These are phyloP conservation scores for Tetrapisispora phaffii DNA, from an alignment of 805 yeast species.

Conservation along the genomic window DNA sequence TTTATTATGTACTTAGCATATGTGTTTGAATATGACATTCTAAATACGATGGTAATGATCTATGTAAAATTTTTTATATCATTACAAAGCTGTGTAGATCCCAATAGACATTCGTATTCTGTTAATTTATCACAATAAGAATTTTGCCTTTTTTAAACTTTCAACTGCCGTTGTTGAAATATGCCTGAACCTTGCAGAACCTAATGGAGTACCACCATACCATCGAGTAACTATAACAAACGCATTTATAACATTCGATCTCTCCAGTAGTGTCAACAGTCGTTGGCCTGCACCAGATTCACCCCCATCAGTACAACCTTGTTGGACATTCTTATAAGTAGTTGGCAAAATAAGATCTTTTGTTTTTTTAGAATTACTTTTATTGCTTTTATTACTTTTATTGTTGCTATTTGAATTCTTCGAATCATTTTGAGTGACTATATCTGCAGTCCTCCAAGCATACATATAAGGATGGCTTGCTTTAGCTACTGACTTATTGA, in stretches of 20 bases:
- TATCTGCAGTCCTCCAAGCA: conserved; percentile 55
- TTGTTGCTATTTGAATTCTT: not conserved
- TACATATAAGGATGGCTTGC: conserved; percentile 67
- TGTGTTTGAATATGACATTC: no score
- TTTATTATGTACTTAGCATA: no score
- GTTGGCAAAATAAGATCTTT: not conserved
- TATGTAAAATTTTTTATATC: no score
- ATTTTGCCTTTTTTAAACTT: conserved; percentile 28
- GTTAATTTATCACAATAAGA: not conserved
- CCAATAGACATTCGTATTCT: not conserved
- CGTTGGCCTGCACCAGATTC: conserved; percentile 67
- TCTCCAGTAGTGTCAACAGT: conserved; percentile 44
- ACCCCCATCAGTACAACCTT: conserved; percentile 61
- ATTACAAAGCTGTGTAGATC: no score
- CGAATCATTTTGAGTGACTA: conserved; percentile 3
- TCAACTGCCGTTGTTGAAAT: conserved; percentile 49
- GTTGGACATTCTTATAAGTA: conserved; percentile 28
- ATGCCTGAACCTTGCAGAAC: conserved; percentile 60
- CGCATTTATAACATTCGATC: conserved; percentile 41
- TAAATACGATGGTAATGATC: no score
- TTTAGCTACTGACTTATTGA: conserved; percentile 41
- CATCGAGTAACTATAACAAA: conserved; percentile 66
- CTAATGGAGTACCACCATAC: conserved; percentile 74
- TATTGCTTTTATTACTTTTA: conserved; percentile 6
- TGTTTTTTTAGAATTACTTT: not conserved